These are phyloP conservation scores for Taxillus chinensis DNA, from an alignment of 164 flowering plant species.

Conservation along the genomic window DNA sequence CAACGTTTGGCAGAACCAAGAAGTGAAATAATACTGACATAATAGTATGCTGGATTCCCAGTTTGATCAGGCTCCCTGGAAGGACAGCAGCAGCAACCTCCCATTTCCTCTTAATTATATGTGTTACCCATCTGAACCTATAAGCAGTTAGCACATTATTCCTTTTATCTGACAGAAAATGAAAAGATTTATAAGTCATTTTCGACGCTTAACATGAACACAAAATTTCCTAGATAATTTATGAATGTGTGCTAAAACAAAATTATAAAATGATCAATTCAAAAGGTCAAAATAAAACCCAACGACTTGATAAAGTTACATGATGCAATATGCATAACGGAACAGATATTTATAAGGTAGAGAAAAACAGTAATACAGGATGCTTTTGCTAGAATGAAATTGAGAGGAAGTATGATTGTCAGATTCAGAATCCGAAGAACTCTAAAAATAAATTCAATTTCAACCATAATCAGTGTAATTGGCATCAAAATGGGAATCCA, in stretches of 20 bases:
- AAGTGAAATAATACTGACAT: slow-evolving; percentile 17
- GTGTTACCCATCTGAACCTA: slow-evolving; percentile 7
- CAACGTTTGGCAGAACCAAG: too few species aligned
- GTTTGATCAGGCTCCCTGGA: slow-evolving; percentile 18
- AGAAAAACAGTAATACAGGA: too few species aligned
- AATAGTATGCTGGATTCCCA: slow-evolving; percentile 17
- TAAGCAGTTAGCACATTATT: neutral
- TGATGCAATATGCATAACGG: too few species aligned
- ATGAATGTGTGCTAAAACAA: neutral
- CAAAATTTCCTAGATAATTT: neutral
- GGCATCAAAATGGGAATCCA: too few species aligned
- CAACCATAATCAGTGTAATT: too few species aligned
- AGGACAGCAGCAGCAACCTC: slow-evolving; percentile 46
- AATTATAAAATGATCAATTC: neutral
- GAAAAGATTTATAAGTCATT: neutral
- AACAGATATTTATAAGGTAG: too few species aligned
- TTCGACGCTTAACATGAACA: neutral
- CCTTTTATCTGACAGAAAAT: neutral
- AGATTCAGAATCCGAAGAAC: too few species aligned
- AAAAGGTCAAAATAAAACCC: neutral
- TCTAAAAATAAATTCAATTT: too few species aligned
- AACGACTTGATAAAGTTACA: too few species aligned
- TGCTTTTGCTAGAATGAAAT: too few species aligned
- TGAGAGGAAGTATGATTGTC: too few species aligned
- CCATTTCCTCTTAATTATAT: slow-evolving; percentile 29